Evolutionary conservation across 1,284 basidiomycete species (phyloP), one percentile per base, ranked within the genome.

Genomic region (Papiliotrema fonsecae): DNA sequence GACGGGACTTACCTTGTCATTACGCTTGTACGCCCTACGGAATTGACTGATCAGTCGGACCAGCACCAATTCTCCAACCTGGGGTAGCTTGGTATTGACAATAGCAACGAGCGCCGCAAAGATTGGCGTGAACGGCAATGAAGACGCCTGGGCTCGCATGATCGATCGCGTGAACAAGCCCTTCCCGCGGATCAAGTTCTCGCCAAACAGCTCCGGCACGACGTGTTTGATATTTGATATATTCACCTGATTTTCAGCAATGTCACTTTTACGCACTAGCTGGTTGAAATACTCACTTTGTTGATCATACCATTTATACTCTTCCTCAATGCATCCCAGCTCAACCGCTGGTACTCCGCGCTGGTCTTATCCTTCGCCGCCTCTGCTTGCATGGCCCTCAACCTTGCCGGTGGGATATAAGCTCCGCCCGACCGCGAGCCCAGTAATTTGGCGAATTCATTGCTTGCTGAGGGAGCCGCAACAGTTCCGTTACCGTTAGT

Each of bases 251-350:
- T 26, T 3, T 18, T 21, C 5, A 25, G 37, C 26, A 38, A 7
- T 42, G 22, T 28, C 21, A 16, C 24, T 19, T 41, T 16, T 35
- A 32, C 34, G 11, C 26, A 26, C n/a, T 2, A 14, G 14, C 4
- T 1, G 38, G 16, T 10, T 26, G 4, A 14, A 14, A 26, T 3
- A 60, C 74, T 57, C 34, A 79, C 79, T 75, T 97, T 88, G 80
- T 99, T 99, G 79, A 98, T 94, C 61, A 98, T 86, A 88, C 96
- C 96, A 24, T 96, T 98, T 67, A 99, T 89, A 50, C 87, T 90
- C 76, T 99, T 99, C 67, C 93, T 85, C 53, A 99, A 77, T 1
- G 96, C 94, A 67, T 99, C 96, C 96, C 94, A 99, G 24, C 88
- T 89, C 60, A 99, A 77, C 18, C 94, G 81, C 75, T 98, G 96